Base-by-base conservation (phyloP, 805 yeast genomes). In the Clavispora vitiphila region DNA sequence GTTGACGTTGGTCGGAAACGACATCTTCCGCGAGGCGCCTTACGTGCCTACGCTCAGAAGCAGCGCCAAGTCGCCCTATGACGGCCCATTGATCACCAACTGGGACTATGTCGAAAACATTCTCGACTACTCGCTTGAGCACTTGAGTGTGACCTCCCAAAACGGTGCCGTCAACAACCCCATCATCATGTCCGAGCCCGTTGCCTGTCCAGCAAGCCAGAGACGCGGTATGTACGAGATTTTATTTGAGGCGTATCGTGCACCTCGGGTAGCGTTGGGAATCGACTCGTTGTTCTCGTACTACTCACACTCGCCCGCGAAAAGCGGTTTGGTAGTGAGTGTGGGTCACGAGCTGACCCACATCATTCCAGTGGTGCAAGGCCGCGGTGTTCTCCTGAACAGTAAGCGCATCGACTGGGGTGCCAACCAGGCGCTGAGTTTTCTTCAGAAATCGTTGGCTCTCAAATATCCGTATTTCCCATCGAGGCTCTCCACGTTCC, bases 401-500 rank as follows among this genome's bases (percentile, higher is more conserved):
- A 69, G 89, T 8, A 89, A 88, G 55, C 71, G 98, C 55, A 78
- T 93, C 29, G 88, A 87, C 57, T 87, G 93, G 87, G 98, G 98
- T 46, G 98, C 96, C 9, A 77, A 78, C 47, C 85, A 78, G 34
- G 75, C 90, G 1, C 77, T 74, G 23, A 78, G 74, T 30, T 90
- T 74, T 51, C 59, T 93, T 56, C 75, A 73, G 43, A 75, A 71
- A 50, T 72, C 83, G 26, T 63, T 93, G 37, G 72, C 80, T 2
- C 69, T 93, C 55, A 93, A 93, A 60, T 93, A 93, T 61, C 98
- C 99, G 1, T 83, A 80, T 52, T 93, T 90, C 60, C 98, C 99
- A 5, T 66, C 86, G 1, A 83, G 80, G 49, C 65, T 91, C 40
- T 70, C 80, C 7, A 64, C 68, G 10, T 67, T 70, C 42, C 95